Base-by-base conservation (phyloP, 257 asterid genomes). In the Solanum paucissectum region DNA sequence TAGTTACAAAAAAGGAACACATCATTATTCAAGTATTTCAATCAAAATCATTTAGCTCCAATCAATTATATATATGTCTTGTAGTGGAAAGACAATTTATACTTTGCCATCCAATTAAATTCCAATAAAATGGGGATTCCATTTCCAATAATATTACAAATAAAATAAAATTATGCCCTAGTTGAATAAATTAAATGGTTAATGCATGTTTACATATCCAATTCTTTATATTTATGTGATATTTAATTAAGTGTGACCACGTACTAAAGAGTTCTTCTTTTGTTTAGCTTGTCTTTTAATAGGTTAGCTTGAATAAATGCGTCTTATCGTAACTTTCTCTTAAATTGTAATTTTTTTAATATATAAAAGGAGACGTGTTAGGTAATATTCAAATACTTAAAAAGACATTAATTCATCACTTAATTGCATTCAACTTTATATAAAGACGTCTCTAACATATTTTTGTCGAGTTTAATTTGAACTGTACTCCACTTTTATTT, bases 11-110 rank as follows among this genome's bases (percentile, higher is more conserved):
- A 79, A 44, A 79, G 9, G 37, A 44, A 32, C 36, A 77, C 37
- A 25, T 2, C 25, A 20, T 58, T 58, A 58, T 58, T 7, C 66
- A 58, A 58, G 66, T 58, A 58, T 58, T 66, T 55, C 74, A 83
- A 76, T 90, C 91, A 72, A 83, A 87, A 81, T 62, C 27, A 87
- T 83, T 79, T 79, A 25, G 66, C 44, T 79, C 40, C 40, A 79
- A 79, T 9, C 66, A 27, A 44, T 79, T 25, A 44, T 79, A 46
- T 25, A 79, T 27, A 46, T 81, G 85, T 81, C 85, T 16, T 23
- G 29, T 81, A 29, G 85, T 81, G 85, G 85, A 81, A 42, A 29
- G 85, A 81, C 85, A 81, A 20, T 81, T 46, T 62, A 46, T 81
- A 29, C 42, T 23, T 44, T 29, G 68, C 29, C 69, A 52, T 82